Conservation (phyloP, 805 yeast species). For the Pichia exigua region DNA sequence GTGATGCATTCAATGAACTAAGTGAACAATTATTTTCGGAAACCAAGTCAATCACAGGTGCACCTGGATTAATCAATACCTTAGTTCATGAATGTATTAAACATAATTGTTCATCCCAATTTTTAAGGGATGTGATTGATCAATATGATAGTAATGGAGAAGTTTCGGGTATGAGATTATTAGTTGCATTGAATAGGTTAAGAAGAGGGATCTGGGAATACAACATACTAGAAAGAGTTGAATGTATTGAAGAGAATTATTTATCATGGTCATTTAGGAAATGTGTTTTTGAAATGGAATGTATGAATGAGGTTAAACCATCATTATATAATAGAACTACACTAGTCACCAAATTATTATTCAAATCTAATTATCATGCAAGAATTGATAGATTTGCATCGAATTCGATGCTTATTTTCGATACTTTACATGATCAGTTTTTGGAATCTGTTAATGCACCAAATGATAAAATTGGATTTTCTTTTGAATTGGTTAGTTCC, state of each 20-base stretch:
- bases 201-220: conserved; percentile 9
- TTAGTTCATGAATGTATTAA: conserved; percentile 7
- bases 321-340: conserved; percentile 3
- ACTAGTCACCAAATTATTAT: conserved; percentile 3
- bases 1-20: not conserved
- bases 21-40: not conserved
- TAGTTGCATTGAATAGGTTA: conserved; percentile 5
- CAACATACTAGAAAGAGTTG: conserved; percentile 6
- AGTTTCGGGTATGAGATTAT: conserved; percentile 3
- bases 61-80: not conserved
- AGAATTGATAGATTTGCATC: conserved; percentile 4
- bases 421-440: conserved; percentile 9
- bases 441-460: not conserved
- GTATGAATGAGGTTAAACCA: conserved; percentile 8
- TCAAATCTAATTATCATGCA: conserved; percentile 5
- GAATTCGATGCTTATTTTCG: conserved; percentile 8
- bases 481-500: conserved; percentile 1
- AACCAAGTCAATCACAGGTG: not conserved
- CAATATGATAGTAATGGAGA: conserved; percentile 9
- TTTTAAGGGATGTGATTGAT: conserved; percentile 7
- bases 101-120: conserved; percentile 8
- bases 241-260: conserved; percentile 7
- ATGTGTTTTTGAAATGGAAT: conserved; percentile 11
- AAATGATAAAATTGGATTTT: conserved; percentile 1
- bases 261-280: conserved; percentile 7